These are phyloP conservation scores for Coemansia brasiliensis DNA, from an alignment of 192 early-diverging fungal species.

Conservation along the genomic window DNA sequence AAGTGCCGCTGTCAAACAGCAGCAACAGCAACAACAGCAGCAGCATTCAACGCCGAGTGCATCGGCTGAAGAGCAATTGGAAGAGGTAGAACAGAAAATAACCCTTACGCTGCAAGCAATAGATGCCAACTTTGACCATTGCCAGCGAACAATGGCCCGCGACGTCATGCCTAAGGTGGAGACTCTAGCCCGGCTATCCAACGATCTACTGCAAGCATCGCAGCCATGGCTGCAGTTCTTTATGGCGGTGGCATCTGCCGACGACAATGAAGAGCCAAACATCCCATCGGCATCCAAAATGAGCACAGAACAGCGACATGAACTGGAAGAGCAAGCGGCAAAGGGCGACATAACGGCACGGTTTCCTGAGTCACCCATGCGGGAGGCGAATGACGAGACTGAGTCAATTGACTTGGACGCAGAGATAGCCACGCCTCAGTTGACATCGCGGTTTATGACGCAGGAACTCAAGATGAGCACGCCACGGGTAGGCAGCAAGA, in stretches of 20 bases:
- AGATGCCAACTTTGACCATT: slow-evolving; percentile 54
- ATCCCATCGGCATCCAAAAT: slow-evolving; percentile 8
- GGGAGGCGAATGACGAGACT: slow-evolving; percentile 18
- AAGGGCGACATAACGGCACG: slow-evolving; percentile 48
- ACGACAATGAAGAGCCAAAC: slow-evolving; percentile 20
- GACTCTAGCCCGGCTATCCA: slow-evolving; percentile 33
- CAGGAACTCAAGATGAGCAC: slow-evolving; percentile 28
- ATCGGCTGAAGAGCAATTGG: slow-evolving; percentile 44
- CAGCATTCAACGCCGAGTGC: slow-evolving; percentile 8
- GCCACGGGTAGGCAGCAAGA: slow-evolving; percentile 23
- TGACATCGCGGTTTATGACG: slow-evolving; percentile 55
- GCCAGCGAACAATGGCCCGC: slow-evolving; percentile 50
- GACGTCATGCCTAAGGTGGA: slow-evolving; percentile 55
- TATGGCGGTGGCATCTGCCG: slow-evolving; percentile 47
- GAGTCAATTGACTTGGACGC: slow-evolving; percentile 35
- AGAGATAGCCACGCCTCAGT: slow-evolving; percentile 47
- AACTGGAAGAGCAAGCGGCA: slow-evolving; percentile 31
- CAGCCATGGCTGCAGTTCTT: slow-evolving; percentile 57
- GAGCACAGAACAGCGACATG: slow-evolving; percentile 25
- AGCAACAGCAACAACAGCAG: slow-evolving; percentile 18
- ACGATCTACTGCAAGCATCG: slow-evolving; percentile 45
- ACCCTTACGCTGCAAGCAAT: slow-evolving; percentile 48
- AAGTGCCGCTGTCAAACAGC: slow-evolving; percentile 34
- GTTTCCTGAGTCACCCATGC: slow-evolving; percentile 23
- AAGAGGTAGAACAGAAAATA: slow-evolving; percentile 56